Conservation (phyloP, 192 early-diverging fungal species). For the Ramicandelaber brevisporus region DNA sequence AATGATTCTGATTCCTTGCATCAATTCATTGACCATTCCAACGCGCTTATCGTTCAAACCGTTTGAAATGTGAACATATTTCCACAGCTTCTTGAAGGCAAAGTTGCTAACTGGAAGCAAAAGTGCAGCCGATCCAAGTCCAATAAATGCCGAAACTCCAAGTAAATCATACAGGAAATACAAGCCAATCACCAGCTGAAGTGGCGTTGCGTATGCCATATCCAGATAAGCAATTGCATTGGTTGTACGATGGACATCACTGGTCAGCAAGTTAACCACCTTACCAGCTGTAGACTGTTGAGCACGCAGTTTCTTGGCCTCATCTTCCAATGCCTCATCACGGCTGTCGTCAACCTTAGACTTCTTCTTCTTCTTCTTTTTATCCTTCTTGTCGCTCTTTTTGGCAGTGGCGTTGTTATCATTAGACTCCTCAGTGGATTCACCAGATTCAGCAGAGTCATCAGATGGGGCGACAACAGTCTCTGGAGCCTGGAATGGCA, state of each 20-base stretch:
- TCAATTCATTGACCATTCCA: constrained; percentile 55
- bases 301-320: constrained; percentile 9
- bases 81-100: constrained; percentile 22
- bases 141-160: constrained; percentile 60
- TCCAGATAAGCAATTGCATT: constrained; percentile 24
- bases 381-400: constrained; percentile 5
- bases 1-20: constrained; percentile 81
- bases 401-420: neutral
- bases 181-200: constrained; percentile 38
- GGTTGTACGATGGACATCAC: constrained; percentile 35
- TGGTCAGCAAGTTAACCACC: constrained; percentile 47
- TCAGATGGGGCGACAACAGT: neutral
- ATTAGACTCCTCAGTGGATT: constrained; percentile 18
- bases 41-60: constrained; percentile 49
- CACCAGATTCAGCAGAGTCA: constrained; percentile 4
- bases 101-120: constrained; percentile 28
- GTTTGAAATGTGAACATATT: constrained; percentile 22
- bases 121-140: constrained; percentile 32
- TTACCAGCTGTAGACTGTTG: constrained; percentile 22
- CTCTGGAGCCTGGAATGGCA: constrained; percentile 13
- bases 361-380: neutral
- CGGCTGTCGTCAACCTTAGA: constrained; percentile 6
- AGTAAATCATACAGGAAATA: constrained; percentile 46
- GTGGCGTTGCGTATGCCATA: constrained; percentile 33
- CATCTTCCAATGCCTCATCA: constrained; percentile 5